These are phyloP conservation scores for Albatrellus sp. DNA, from an alignment of 1,284 basidiomycete genomes.

Conservation along the genomic window DNA sequence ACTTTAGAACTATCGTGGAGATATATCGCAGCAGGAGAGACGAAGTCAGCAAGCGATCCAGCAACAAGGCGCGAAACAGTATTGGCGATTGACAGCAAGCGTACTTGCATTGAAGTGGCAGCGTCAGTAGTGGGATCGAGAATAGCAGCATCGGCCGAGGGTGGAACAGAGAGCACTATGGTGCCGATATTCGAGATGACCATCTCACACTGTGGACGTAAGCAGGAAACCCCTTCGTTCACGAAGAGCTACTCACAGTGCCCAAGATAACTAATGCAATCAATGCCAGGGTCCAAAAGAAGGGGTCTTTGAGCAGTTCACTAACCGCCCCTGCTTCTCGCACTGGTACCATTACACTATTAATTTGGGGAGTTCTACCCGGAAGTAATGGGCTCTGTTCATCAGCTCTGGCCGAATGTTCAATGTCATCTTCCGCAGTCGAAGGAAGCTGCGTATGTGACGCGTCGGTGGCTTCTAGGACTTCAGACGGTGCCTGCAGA, in stretches of 20 bases:
- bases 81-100: conserved; percentile 54
- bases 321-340: conserved; percentile 23
- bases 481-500: conserved; percentile 19
- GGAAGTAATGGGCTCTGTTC: conserved; percentile 34
- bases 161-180: conserved; percentile 52
- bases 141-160: conserved; percentile 14
- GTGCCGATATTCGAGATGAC: conserved; percentile 69
- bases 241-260: conserved; percentile 31
- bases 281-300: conserved; percentile 44
- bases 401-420: conserved; percentile 15
- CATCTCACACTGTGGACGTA: conserved; percentile 54
- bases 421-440: conserved; percentile 1
- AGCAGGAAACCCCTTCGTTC: not conserved
- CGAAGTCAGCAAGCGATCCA: conserved; percentile 56
- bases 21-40: conserved; percentile 43
- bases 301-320: conserved; percentile 37
- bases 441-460: not conserved
- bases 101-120: conserved; percentile 49
- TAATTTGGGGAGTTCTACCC: conserved; percentile 13
- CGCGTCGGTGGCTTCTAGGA: not conserved
- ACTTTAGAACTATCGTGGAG: conserved; percentile 23
- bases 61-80: conserved; percentile 58
- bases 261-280: conserved; percentile 44
- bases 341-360: conserved; percentile 14
- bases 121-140: conserved; percentile 17